Conservation (phyloP, 2,329 filamentous ascomycete species). For the Boeremia lycopersici region DNA sequence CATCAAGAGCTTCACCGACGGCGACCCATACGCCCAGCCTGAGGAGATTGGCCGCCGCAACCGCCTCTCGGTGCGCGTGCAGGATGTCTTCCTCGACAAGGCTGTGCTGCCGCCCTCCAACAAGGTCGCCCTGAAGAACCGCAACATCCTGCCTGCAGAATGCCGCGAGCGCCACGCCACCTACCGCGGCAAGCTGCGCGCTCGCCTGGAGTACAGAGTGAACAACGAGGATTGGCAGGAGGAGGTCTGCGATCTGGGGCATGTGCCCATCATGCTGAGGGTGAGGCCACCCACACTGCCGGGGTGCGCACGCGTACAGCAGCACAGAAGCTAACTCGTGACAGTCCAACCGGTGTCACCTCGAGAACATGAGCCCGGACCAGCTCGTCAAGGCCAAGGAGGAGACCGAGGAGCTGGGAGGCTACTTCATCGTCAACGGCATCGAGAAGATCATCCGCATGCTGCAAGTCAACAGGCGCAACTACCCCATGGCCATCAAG, state of each 20-base stretch:
- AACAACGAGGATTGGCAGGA: slow-evolving; percentile 87
- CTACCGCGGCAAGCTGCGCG: slow-evolving; percentile 85
- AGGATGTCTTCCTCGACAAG: slow-evolving; percentile 82
- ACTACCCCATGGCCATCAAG: slow-evolving; percentile 93
- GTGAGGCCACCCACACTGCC: slow-evolving; percentile 54
- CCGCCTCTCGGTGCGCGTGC: slow-evolving; percentile 76
- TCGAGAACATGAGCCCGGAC: slow-evolving; percentile 82
- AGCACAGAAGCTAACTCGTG: slow-evolving; percentile 33
- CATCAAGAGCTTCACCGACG: slow-evolving; percentile 84
- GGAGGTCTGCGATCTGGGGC: slow-evolving; percentile 82
- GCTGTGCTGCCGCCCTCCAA: slow-evolving; percentile 79
- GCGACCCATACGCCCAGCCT: slow-evolving; percentile 59
- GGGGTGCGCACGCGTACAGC: slow-evolving; percentile 21
- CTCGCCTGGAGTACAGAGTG: slow-evolving; percentile 81
- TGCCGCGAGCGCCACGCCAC: slow-evolving; percentile 92
- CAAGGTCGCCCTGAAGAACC: slow-evolving; percentile 77
- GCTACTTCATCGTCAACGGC: slow-evolving; percentile 97
- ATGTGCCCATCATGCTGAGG: slow-evolving; percentile 92
- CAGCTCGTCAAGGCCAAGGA: slow-evolving; percentile 86
- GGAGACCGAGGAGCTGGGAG: slow-evolving; percentile 93
- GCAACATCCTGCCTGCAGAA: slow-evolving; percentile 89
- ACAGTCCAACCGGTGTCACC: slow-evolving; percentile 86
- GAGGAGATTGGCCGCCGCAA: slow-evolving; percentile 71
- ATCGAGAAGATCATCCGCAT: slow-evolving; percentile 96
- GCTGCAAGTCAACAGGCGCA: slow-evolving; percentile 86